These are phyloP conservation scores for Colletotrichum sojae DNA, from an alignment of 2,329 filamentous ascomycete genomes.

Conservation along the genomic window DNA sequence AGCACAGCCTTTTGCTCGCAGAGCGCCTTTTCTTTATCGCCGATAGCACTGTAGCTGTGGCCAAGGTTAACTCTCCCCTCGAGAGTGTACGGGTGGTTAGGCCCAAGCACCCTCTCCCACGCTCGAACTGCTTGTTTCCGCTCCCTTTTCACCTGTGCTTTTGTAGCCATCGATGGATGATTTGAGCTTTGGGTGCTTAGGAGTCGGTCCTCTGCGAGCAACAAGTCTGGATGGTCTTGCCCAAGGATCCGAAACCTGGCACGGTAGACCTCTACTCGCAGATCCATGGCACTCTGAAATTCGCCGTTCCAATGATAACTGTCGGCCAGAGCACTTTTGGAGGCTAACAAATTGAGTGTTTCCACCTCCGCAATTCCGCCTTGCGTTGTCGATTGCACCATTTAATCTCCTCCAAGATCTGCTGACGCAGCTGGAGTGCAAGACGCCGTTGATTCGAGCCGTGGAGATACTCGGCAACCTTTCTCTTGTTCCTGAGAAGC, in stretches of 20 bases:
- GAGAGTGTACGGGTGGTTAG: not conserved
- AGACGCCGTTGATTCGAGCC: not conserved
- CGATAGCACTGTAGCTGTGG: not conserved
- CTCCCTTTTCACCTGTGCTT: not conserved
- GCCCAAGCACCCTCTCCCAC: not conserved
- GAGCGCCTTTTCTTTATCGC: not conserved
- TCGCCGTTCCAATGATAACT: conserved; percentile 13
- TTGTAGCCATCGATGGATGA: not conserved
- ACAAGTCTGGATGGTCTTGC: not conserved
- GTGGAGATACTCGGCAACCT: conserved; percentile 16
- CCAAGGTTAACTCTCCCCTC: conserved; percentile 14
- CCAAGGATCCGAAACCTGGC: not conserved
- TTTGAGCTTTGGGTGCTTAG: not conserved
- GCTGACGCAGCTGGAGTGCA: not conserved
- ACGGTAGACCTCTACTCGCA: not conserved
- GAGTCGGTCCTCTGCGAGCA: not conserved
- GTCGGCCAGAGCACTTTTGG: conserved; percentile 3
- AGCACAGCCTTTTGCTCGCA: not conserved
- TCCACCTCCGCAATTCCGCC: not conserved
- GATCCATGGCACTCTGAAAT: not conserved
- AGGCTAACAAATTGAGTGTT: not conserved
- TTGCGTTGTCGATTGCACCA: too few relatives aligned
- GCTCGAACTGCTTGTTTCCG: not conserved
- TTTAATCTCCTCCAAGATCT: not conserved
- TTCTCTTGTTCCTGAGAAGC: not conserved